Evolutionary conservation across 768 basidiomycete species (phyloP).

Genomic region (Podaxis sp.): DNA sequence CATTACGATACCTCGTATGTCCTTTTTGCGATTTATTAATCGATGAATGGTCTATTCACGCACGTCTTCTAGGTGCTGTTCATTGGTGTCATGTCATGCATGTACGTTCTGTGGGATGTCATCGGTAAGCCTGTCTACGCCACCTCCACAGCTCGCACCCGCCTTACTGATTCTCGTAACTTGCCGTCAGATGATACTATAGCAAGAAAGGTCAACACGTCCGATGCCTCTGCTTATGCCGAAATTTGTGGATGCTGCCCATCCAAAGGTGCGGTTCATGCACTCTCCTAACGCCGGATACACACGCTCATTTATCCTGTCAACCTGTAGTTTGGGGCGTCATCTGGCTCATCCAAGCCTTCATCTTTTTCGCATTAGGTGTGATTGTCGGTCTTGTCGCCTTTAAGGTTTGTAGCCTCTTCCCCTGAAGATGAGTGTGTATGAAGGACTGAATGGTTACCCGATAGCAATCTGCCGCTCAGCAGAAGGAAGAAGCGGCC

Average conservation of each 20-base stretch:
- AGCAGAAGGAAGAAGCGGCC: conserved; percentile 28
- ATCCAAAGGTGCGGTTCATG: conserved; percentile 55
- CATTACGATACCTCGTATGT: conserved; percentile 73
- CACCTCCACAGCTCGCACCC: background rate
- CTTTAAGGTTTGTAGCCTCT: conserved; percentile 68
- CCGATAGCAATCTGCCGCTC: conserved; percentile 15
- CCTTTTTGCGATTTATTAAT: background rate
- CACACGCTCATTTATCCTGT: background rate
- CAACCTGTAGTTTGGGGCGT: conserved; percentile 73
- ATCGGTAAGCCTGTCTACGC: conserved; percentile 48
- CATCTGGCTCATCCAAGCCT: conserved; percentile 78
- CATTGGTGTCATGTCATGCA: conserved; percentile 82
- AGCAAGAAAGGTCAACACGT: conserved; percentile 79
- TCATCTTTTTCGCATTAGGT: conserved; percentile 72
- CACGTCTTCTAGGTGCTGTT: conserved; percentile 60
- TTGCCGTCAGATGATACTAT: conserved; percentile 70
- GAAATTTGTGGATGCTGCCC: conserved; percentile 84
- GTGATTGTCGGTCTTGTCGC: conserved; percentile 74
- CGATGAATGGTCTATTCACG: background rate
- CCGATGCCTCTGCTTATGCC: conserved; percentile 85
- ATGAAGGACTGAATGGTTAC: background rate
- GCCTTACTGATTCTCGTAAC: background rate
- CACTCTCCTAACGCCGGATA: background rate
- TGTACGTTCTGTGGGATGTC: conserved; percentile 89
- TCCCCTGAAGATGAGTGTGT: conserved; percentile 40